Evolutionary conservation across 441 rosid genomes (phyloP).

Genomic region (Adansonia madagascariensis): DNA sequence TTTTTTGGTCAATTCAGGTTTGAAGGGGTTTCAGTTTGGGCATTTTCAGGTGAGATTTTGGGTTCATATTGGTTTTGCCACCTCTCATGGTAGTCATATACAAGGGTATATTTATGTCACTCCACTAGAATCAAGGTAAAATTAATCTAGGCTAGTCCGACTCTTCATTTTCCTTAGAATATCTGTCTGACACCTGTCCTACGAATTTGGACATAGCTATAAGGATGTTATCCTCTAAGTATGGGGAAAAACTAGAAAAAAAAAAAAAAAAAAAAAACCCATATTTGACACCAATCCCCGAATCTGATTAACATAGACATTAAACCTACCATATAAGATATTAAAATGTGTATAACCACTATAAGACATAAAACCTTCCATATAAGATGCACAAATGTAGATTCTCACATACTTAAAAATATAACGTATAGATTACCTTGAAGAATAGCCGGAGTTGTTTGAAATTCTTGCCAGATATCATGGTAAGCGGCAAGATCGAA

Average conservation of each 20-base stretch:
- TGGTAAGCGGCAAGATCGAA: conserved; percentile 59
- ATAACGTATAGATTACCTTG: conserved; percentile 47
- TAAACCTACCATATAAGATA: not conserved
- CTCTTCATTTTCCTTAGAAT: no score
- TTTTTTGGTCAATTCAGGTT: not conserved
- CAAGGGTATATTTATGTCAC: not conserved
- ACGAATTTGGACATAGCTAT: no score
- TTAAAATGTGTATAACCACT: not conserved
- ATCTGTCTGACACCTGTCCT: no score
- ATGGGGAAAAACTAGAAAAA: no score
- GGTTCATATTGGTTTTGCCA: not conserved
- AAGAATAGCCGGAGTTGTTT: conserved; percentile 63
- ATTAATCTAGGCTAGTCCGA: no score
- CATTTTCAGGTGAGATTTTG: no score
- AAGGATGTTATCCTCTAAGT: no score
- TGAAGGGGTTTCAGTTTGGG: not conserved
- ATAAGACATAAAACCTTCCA: not conserved
- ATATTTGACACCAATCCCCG: no score
- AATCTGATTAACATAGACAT: no score
- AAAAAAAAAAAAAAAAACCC: no score
- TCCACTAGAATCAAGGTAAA: not conserved
- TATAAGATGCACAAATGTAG: not conserved
- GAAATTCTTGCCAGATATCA: conserved; percentile 71
- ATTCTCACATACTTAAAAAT: not conserved
- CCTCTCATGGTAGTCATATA: not conserved